Evolutionary conservation across 78 protist species (phyloP).

Genomic region (Dictyostelium capitatum): DNA sequence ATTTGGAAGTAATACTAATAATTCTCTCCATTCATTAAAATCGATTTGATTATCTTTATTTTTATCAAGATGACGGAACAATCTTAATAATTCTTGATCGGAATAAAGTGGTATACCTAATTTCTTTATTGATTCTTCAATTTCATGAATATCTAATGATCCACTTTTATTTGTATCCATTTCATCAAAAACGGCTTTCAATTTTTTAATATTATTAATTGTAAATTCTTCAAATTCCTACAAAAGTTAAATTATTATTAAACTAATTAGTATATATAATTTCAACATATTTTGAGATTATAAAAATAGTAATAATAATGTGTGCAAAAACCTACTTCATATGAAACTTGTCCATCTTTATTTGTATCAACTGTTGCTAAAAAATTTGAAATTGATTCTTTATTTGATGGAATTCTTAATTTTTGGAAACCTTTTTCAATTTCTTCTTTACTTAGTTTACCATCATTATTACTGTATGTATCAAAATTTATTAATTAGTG

Average conservation of each 20-base stretch:
- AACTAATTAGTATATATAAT: neutral
- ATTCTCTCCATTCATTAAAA: conserved; percentile 75
- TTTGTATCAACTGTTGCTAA: conserved; percentile 9
- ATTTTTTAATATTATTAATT: neutral
- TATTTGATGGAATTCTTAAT: conserved; percentile 44
- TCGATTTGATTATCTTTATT: conserved; percentile 54
- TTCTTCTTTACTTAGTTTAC: conserved; percentile 47
- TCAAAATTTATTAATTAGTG: neutral
- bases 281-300: neutral
- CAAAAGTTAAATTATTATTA: too few relatives aligned
- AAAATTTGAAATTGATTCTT: conserved; percentile 11
- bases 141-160: conserved; percentile 46
- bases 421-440: conserved; percentile 51
- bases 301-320: neutral
- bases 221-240: conserved; percentile 57
- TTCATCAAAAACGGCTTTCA: conserved; percentile 41
- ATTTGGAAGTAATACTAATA: conserved; percentile 50
- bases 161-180: conserved; percentile 52
- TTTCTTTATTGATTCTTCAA: conserved; percentile 44
- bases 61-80: conserved; percentile 42
- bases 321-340: conserved; percentile 25
- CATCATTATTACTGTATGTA: conserved; percentile 40
- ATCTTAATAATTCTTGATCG: conserved; percentile 51
- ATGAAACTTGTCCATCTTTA: conserved; percentile 47
- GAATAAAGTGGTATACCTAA: conserved; percentile 26